Conservation (phyloP, 192 early-diverging fungal genomes). For the Gryganskiella cystojenkinii region DNA sequence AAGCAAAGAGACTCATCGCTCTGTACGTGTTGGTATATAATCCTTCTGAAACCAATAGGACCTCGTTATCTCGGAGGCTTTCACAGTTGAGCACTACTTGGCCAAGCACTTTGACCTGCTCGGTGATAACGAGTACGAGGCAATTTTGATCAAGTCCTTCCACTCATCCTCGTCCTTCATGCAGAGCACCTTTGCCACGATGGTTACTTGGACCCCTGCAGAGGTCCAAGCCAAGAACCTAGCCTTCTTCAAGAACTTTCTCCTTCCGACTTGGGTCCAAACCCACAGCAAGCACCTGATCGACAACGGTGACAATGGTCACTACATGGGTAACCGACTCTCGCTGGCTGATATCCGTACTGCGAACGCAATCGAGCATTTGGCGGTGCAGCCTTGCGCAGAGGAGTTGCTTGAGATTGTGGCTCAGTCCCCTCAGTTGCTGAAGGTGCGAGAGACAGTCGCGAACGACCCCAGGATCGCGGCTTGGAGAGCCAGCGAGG, state of each 20-base stretch:
- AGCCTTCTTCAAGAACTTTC: background rate
- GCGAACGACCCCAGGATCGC: too few relatives aligned
- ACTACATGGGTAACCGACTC: slow-evolving; percentile 36
- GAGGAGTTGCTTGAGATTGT: too few relatives aligned
- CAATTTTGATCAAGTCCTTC: slow-evolving; percentile 14
- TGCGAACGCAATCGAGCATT: too few relatives aligned
- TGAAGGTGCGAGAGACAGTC: too few relatives aligned
- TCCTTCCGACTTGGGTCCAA: slow-evolving; percentile 7
- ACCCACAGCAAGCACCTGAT: slow-evolving; percentile 27
- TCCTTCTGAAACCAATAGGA: background rate
- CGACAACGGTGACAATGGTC: slow-evolving; percentile 35
- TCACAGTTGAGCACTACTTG: slow-evolving; percentile 22
- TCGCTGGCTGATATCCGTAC: too few relatives aligned
- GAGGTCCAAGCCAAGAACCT: slow-evolving; percentile 1
- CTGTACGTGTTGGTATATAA: background rate
- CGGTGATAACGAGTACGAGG: slow-evolving; percentile 39
- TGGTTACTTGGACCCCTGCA: slow-evolving; percentile 12
- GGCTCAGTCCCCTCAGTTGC: too few relatives aligned
- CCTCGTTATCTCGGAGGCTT: slow-evolving; percentile 5
- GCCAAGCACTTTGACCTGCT: slow-evolving; percentile 26
- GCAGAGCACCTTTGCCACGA: background rate
- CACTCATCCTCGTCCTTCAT: slow-evolving; percentile 4
- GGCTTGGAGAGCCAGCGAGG: too few relatives aligned
- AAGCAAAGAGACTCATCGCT: too few relatives aligned
- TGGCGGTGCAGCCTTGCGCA: too few relatives aligned